Percentiles rank a stretch among this genome's conserved stretches.
Evolutionary conservation across 2,329 filamentous ascomycete species (phyloP).

Genomic region (Fusarium sp.): DNA sequence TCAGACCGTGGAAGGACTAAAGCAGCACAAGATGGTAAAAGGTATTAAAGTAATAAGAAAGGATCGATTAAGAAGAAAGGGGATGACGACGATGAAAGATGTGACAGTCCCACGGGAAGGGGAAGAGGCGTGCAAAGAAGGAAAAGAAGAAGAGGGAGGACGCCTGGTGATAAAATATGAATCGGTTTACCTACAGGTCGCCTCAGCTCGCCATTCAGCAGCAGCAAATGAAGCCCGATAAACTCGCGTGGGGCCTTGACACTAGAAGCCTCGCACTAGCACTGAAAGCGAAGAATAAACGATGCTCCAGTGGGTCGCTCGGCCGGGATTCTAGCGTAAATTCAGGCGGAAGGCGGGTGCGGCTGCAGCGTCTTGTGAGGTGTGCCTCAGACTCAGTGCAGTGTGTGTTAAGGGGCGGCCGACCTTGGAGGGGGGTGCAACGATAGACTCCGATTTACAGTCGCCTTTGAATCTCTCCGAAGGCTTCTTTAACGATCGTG

Average conservation of each 20-base stretch:
- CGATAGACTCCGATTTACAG: not conserved
- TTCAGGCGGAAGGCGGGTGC: constrained; percentile 22
- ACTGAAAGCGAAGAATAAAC: constrained; percentile 32
- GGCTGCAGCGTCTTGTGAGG: constrained; percentile 14
- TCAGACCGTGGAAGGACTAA: not conserved
- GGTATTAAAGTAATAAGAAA: constrained; percentile 35
- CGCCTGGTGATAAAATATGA: constrained; percentile 31
- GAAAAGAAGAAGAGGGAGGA: constrained; percentile 20
- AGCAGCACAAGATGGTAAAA: constrained; percentile 5
- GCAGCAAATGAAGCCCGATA: constrained; percentile 34
- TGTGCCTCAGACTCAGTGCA: no score
- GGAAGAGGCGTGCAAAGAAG: constrained; percentile 13
- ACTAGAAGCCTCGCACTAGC: constrained; percentile 16
- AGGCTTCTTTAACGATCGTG: not conserved
- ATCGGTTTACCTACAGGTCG: not conserved
- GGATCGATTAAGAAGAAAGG: constrained; percentile 36
- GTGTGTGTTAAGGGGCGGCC: constrained; percentile 25
- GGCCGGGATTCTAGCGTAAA: constrained; percentile 25
- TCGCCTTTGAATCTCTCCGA: not conserved
- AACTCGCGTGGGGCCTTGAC: constrained; percentile 29
- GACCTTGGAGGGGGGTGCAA: constrained; percentile 8
- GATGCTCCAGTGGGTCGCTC: constrained; percentile 19
- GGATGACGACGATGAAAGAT: constrained; percentile 12
- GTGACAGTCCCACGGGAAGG: constrained; percentile 3
- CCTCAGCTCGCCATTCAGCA: constrained; percentile 20